Base-by-base conservation (phyloP, 2,329 filamentous ascomycete species). In the Apiospora arundinis region DNA sequence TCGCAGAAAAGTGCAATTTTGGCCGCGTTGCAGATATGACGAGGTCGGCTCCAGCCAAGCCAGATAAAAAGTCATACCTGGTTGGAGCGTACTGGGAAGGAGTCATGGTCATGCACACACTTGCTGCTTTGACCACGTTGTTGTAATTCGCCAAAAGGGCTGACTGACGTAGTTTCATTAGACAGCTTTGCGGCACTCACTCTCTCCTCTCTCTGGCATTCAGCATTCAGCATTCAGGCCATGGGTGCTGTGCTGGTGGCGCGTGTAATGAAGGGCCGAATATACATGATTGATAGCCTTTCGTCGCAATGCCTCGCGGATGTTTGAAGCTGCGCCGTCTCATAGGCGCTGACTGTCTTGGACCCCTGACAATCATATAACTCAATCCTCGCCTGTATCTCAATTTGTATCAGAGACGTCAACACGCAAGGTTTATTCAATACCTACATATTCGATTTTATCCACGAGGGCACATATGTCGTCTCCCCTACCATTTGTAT, bases 211-310 rank as follows among this genome's bases (percentile, higher is more conserved):
- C 49, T 56, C n/a, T n/a, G n/a, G n/a, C n/a, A n/a, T n/a, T n/a
- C n/a, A 23, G 49, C 49, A 56, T 28, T 63, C 18, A 32, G 37
- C 32, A 63, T 40, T 63, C 32, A 40, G 18, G 56, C 32, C 37
- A 63, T 9, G 7, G 28, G 32, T 40, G 56, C 45, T 48, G 45
- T 48, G 45, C 56, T 40, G 56, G 56, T 63, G 28, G 56, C 56
- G 56, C 56, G 56, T 63, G 32, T 63, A 63, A 63, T 63, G 56
- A 63, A 63, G 56, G 56, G 56, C 56, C 56, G 56, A 63, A 63
- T 63, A 40, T 40, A 45, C 42, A 14, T 45, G 32, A 40, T 40
- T 63, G 56, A 23, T 63, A 63, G 56, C 56, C 56, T 63, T 63
- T 63, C 18, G 18, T 63, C 32, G 56, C 56, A 63, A 63, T 63